Evolutionary conservation across 148 eudicot genomes (phyloP), one percentile per base, ranked within the genome.

Genomic region (Heliosperma pusillum): DNA sequence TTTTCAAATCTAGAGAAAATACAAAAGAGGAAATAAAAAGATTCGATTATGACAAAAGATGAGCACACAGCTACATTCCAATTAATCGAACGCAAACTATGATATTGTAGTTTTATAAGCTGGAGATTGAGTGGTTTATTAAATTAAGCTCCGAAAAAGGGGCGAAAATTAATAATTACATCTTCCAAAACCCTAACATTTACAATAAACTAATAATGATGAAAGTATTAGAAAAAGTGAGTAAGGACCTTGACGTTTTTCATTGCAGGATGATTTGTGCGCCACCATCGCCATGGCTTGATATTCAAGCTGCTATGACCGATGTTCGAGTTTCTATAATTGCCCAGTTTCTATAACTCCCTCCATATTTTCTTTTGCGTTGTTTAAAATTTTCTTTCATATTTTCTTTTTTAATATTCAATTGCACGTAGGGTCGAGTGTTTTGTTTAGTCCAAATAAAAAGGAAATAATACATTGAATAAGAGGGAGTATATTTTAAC

Each of bases 41-140:
- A 71, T 62, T 56, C 29, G 55, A 72, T 2, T 3, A 56, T 33
- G 42, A 11, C 56, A 36, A 76, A 53, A 25, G 17, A 24, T 1
- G 29, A 33, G 63, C 76, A 78, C 81, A 78, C 52, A 66, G 69
- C 73, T 58, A 79, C 13, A 40, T 58, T 45, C 62, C 33, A 24
- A 58, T 47, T 55, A 68, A 72, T 72, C 47, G 59, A 42, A 52
- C 50, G 69, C 47, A 16, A 65, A 30, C 36, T 7, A 10, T 22
- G 63, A 68, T 17, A 58, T 57, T 21, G 60, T 17, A 40, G 24
- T 42, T 78, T 33, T 6, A 53, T 66, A 47, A 55, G 55, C 45
- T 25, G 26, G 30, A 57, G 55, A 44, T 79, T 52, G 50, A 27
- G 19, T 27, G 69, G 17, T 67, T 15, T 10, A 79, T 57, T 67